Base-by-base conservation (phyloP, 108 stramenopile species). In the Nannochloropsis salina region DNA sequence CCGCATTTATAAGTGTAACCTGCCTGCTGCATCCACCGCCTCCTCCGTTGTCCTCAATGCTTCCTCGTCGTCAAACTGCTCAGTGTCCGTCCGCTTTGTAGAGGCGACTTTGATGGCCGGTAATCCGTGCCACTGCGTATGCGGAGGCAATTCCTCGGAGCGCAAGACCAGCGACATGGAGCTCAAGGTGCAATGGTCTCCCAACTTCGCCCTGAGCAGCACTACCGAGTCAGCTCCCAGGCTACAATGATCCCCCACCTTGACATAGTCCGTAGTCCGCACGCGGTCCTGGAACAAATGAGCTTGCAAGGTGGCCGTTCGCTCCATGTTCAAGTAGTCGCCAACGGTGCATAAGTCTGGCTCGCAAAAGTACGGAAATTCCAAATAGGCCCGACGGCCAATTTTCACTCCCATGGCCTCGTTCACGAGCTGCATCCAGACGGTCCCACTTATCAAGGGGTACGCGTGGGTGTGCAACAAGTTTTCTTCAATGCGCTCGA, bases 271-370 rank as follows among this genome's bases (percentile, higher is more conserved):
- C 61, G 61, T 74, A n/a, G 61, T 74, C 8, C 61, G 61, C 61
- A 74, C 61, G 61, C 61, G 61, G n/a, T 74, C 61, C 61, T 74
- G 61, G n/a, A 74, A 74, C 61, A 74, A 74, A 74, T 74, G 61
- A 15, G 61, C 61, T 6, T 74, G 61, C n/a, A 74, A 74, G 61
- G 61, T n/a, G 8, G 61, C 61, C 61, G 61, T 74, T 15, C 61
- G 61, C n/a, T 74, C 61, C 61, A 74, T 74, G 61, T 74, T 74
- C 20, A 15, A 74, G n/a, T 74, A 74, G n/a, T 74, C 61, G 8
- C 61, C 61, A 15, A 74, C 61, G 61, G 61, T 74, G 61, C 61
- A 74, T 2, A 74, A n/a, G 61, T 74, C 61, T n/a, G 61, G 61
- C 8, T 74, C 61, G 6, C 61, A 74, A 74, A 74, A 74, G 61